Evolutionary conservation across 106 monocot species (phyloP).

Genomic region (Xerophyta viscosa): DNA sequence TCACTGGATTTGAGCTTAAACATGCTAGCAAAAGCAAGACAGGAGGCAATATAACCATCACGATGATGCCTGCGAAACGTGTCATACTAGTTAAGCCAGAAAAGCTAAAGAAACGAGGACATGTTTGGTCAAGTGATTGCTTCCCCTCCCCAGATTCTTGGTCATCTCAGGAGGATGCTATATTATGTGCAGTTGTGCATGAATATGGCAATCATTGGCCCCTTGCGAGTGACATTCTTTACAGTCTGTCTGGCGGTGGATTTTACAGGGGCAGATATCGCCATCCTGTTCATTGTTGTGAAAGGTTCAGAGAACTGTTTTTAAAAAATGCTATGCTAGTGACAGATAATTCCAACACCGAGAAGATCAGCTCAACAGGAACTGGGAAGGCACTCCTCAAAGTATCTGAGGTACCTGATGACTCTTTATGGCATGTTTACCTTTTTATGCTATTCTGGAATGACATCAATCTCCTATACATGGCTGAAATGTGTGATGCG

Average conservation of each 20-base stretch:
- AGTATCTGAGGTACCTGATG: slow-evolving; percentile 85
- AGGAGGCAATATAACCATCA: slow-evolving; percentile 62
- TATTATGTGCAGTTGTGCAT: slow-evolving; percentile 75
- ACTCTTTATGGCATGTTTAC: too few species aligned
- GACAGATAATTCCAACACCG: slow-evolving; percentile 38
- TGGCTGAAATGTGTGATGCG: too few species aligned
- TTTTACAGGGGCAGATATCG: slow-evolving; percentile 74
- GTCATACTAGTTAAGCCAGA: slow-evolving; percentile 84
- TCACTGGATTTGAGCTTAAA: slow-evolving; percentile 32
- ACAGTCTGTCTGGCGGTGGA: slow-evolving; percentile 54
- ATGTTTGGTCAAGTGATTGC: slow-evolving; percentile 64
- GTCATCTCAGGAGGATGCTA: slow-evolving; percentile 82
- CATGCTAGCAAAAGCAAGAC: slow-evolving; percentile 33
- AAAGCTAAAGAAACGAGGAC: slow-evolving; percentile 56
- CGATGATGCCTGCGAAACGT: slow-evolving; percentile 61
- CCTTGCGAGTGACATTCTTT: slow-evolving; percentile 67
- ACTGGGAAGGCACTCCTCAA: slow-evolving; percentile 76
- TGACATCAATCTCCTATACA: too few species aligned
- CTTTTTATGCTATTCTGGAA: too few species aligned
- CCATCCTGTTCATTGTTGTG: slow-evolving; percentile 94
- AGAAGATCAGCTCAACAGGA: slow-evolving; percentile 40
- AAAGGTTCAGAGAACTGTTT: slow-evolving; percentile 89
- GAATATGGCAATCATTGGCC: slow-evolving; percentile 86
- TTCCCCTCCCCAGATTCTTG: slow-evolving; percentile 66
- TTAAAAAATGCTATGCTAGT: slow-evolving; percentile 56